Evolutionary conservation across 164 flowering plant genomes (phyloP), one percentile per base, ranked within the genome.

Genomic region (Aristolochia californica): DNA sequence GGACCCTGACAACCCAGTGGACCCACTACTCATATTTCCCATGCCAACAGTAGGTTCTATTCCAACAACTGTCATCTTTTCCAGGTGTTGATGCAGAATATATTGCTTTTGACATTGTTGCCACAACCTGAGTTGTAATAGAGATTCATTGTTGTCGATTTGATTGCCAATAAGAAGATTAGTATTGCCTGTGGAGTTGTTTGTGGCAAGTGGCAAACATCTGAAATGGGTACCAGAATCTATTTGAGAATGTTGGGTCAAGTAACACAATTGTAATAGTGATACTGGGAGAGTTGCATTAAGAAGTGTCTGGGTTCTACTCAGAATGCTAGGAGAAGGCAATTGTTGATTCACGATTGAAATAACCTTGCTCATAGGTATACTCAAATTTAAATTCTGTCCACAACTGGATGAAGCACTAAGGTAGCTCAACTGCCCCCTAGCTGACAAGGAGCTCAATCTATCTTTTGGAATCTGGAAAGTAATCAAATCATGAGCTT

Each of bases 341-440:
- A 34, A 12, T 34, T 34, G 4, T 34, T 34, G 40, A 7, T 12
- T 34, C 40, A 34, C 10, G 10, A 12, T 34, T n/a, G n/a, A n/a
- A n/a, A n/a, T n/a, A 34, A 12, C 10, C 7, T 12, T 34, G 40
- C 40, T 34, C 40, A 34, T 12, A 34, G 40, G 40, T 34, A 34
- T 7, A 34, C 40, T 8, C 40, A 34, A 12, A 34, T 34, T 34
- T 34, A 12, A 34, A 8, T 34, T 34, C 40, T 34, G 40, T 9
- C 40, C 40, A 34, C 40, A 2, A 22, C 51, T 77, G 48, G 78
- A 66, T 60, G 83, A 84, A 18, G 78, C 54, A 61, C n/a, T 70
- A 72, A 51, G 77, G 87, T 72, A 74, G 73, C 58, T 83, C 88
- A 60, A 24, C 58, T 17, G 70, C 59, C 9, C 82, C 56, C 61